Evolutionary conservation across 805 yeast species (phyloP), one percentile per base, ranked within the genome.

Genomic region (Wickerhamia fluorescens): DNA sequence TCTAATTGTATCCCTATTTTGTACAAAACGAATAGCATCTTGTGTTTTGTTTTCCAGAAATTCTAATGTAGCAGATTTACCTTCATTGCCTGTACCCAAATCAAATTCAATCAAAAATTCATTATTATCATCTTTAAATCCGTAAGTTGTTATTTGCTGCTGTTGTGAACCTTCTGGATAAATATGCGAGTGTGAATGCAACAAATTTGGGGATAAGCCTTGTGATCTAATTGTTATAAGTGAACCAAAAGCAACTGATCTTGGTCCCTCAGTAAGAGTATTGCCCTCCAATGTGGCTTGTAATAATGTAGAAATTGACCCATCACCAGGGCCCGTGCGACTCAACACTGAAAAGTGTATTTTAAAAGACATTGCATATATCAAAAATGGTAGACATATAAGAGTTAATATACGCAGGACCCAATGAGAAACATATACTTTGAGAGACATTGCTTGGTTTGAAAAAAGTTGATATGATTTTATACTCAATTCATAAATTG

Each of bases 101-200:
- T 66, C 68, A 46, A 92, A 63, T 4, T 97, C 97, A 60, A 92
- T 86, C 41, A 73, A 76, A 13, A 95, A 78, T 56, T 92, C 97
- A 49, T 92, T 92, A 51, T 92, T 97, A 54, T 92, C 98, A 54
- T 92, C 97, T 51, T 85, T 85, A 56, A 77, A 86, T 12, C 88
- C 84, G 53, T 92, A 92, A 5, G 92, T 84, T 16, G 98, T 92
- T 28, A 92, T 69, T 57, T 92, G 99, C 55, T 88, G 96, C 58
- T 92, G 97, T 38, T 72, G 70, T 2, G 96, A 84, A 3, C 97
- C 97, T 40, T 76, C 86, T 10, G 98, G 98, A 51, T 78, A 92
- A 8, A 69, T 54, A 51, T 83, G 94, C 11, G 68, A 64, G 51
- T 92, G 98, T 0, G 97, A 89, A 52, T 92, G 98, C 37, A 92